A percentile compares a stretch with the other conserved stretches of the same genome.
Evolutionary conservation across 441 rosid genomes (phyloP).

Genomic region (Theobroma grandiflorum): DNA sequence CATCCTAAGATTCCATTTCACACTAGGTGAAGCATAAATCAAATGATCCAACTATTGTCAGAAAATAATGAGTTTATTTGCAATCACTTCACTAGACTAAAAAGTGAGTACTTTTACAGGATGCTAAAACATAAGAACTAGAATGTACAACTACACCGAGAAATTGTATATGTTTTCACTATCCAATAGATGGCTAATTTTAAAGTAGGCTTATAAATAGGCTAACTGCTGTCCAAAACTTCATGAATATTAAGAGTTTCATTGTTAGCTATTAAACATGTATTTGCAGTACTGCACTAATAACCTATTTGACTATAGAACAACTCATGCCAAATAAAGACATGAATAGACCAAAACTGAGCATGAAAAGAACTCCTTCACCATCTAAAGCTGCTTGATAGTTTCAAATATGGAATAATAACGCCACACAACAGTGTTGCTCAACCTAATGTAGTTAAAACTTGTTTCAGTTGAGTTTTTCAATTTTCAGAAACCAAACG

Average conservation of each 20-base stretch:
- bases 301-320: neutral
- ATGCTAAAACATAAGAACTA: neutral
- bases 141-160: neutral
- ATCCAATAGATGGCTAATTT: neutral
- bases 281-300: too few species aligned
- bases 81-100: neutral
- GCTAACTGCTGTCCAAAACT: neutral
- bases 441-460: neutral
- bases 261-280: neutral
- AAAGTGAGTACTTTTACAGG: neutral
- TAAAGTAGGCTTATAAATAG: neutral
- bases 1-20: neutral
- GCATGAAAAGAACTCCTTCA: neutral
- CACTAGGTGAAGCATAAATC: neutral
- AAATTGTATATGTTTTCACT: neutral
- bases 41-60: neutral
- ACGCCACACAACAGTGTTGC: neutral
- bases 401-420: neutral
- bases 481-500: neutral
- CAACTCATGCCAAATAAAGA: neutral
- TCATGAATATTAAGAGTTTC: neutral
- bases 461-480: neutral
- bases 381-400: neutral
- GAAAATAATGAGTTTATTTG: neutral
- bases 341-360: neutral